phyloP scores from a whole-genome alignment of 345 rosid species.

The Turritis glabra region DNA sequence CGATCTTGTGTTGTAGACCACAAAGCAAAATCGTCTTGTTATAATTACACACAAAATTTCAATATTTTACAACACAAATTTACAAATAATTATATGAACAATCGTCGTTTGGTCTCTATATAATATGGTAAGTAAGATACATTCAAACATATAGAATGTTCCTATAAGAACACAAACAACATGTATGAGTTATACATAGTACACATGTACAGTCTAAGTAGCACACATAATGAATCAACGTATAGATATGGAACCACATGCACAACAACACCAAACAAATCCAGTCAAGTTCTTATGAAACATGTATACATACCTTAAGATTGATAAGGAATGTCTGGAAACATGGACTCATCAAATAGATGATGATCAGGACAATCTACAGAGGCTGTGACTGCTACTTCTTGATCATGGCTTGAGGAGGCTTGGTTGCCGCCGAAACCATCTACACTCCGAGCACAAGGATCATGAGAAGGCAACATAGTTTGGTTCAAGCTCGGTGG shows the following conservation, averaged over 20 bases:
- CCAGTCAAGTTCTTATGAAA: neutral
- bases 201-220: constrained; percentile 21
- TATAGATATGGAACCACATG: constrained; percentile 11
- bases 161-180: constrained; percentile 15
- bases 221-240: constrained; percentile 10
- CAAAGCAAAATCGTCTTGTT: too few relatives aligned
- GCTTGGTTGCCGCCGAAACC: constrained; percentile 21
- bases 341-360: constrained; percentile 36
- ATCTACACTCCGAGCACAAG: constrained; percentile 16
- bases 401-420: constrained; percentile 37
- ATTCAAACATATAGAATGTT: constrained; percentile 14
- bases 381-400: constrained; percentile 13
- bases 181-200: constrained; percentile 19
- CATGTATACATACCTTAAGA: constrained; percentile 30
- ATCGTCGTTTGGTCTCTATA: neutral
- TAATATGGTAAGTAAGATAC: neutral
- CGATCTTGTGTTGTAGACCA: too few relatives aligned
- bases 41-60: too few relatives aligned
- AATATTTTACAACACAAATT: neutral
- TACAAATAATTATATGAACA: neutral
- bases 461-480: constrained; percentile 31
- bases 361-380: constrained; percentile 35
- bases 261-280: constrained; percentile 19
- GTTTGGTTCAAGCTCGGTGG: constrained; percentile 28
- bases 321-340: constrained; percentile 23